Base-by-base conservation (phyloP, 75 land plant species). In the Gnetum montanum region DNA sequence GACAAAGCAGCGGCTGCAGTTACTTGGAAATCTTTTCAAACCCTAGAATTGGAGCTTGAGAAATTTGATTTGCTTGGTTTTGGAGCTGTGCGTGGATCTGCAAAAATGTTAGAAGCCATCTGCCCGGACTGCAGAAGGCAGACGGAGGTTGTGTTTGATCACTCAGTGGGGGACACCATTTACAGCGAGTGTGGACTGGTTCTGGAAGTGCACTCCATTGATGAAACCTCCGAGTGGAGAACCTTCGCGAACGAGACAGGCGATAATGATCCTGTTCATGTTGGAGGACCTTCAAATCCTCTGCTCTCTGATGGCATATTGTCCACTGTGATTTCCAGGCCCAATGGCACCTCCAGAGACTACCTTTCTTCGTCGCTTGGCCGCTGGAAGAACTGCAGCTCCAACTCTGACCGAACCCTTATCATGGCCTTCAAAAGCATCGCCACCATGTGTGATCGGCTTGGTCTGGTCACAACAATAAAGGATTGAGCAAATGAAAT, bases 181-280 rank as follows among this genome's bases (percentile, higher is more conserved):
- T 91, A 94, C 49, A 59, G 72, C 36, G 97, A 91, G 72, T 91
- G 97, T 54, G 97, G 97, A 22, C 70, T 92, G 5, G 94, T 92
- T 20, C 70, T 92, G 15, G 97, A 92, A 48, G 76, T 89, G 7
- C 97, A 82, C 66, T 81, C 80, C 25, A 76, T 92, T 30, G 97
- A 92, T 33, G 97, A 92, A 81, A 88, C 88, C 23, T 92, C 97
- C 30, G 97, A 92, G 76, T 92, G 97, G 97, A 59, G 97, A 16
- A 88, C 59, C 3, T 43, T 57, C 22, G 62, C 66, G 3, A 44
- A 68, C 34, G 74, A 72, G 19, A 60, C 75, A 0, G 75, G 56
- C 0, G 52, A 53, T 38, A 69, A 55, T n/a, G 74, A 69, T 48
- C 75, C 74, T 6, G 73, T 69, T 31, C 75, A 66, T 47, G 66